Percentiles rank a stretch among this genome's conserved stretches.
phyloP scores from a whole-genome alignment of 2,329 filamentous ascomycete species.

The Ophiosphaerella herpotricha region DNA sequence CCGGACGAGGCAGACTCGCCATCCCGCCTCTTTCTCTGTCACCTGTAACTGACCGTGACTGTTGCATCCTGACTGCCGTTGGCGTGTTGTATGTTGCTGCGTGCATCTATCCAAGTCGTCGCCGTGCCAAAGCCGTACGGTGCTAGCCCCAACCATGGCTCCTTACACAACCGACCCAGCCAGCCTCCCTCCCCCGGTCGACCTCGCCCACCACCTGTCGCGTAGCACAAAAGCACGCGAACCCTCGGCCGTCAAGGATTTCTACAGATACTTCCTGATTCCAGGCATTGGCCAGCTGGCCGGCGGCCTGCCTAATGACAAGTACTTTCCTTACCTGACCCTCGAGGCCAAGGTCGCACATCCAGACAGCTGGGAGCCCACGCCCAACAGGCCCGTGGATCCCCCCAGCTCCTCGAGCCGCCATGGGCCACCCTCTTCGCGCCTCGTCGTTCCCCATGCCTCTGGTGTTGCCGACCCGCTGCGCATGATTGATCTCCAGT shows the following conservation, averaged over 20 bases:
- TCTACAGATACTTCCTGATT: conserved; percentile 81
- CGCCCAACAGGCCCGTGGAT: conserved; percentile 64
- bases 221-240: conserved; percentile 67
- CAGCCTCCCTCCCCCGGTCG: conserved; percentile 60
- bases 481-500: conserved; percentile 77
- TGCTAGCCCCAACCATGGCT: conserved; percentile 20
- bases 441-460: conserved; percentile 74
- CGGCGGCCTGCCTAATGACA: conserved; percentile 74
- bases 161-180: conserved; percentile 28
- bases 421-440: conserved; percentile 43
- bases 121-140: too few relatives aligned
- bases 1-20: conserved; percentile 13
- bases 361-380: conserved; percentile 74
- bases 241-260: conserved; percentile 73
- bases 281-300: conserved; percentile 66
- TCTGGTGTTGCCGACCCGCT: conserved; percentile 62
- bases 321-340: conserved; percentile 88
- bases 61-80: too few relatives aligned
- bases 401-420: conserved; percentile 36
- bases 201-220: conserved; percentile 81
- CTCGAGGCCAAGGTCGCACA: conserved; percentile 80
- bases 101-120: too few relatives aligned
- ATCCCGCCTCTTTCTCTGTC: not conserved
- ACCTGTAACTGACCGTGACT: not conserved
- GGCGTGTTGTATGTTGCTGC: too few relatives aligned